Evolutionary conservation across 176 grass and related monocot genomes (phyloP).

Genomic region (Aegilops tauschii): DNA sequence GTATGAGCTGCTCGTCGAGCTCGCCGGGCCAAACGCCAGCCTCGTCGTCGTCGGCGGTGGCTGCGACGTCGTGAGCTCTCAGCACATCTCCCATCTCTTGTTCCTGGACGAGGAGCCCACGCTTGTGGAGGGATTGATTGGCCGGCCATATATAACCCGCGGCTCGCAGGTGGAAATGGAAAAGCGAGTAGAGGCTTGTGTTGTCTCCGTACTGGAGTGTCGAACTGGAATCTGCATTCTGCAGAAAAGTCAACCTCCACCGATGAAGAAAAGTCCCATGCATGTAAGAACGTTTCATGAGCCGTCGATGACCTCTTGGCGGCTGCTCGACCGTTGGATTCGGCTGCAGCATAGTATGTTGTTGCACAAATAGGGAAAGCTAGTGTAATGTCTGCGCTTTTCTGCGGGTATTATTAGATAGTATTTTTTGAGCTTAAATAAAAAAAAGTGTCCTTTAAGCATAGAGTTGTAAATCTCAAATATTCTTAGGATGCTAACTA

Average conservation of each 20-base stretch:
- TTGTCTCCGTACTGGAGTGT: neutral
- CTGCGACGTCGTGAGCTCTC: neutral
- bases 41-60: neutral
- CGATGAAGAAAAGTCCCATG: neutral
- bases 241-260: neutral
- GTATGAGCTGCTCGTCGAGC: conserved; percentile 57
- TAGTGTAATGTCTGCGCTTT: too few species aligned
- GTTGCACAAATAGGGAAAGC: too few species aligned
- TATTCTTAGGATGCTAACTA: too few species aligned
- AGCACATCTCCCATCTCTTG: conserved; percentile 19
- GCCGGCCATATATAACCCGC: neutral
- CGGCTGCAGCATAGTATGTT: too few species aligned
- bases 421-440: too few species aligned
- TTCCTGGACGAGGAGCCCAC: neutral
- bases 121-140: neutral
- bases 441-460: too few species aligned
- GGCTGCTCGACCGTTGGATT: too few species aligned
- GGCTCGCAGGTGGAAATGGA: neutral
- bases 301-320: too few species aligned
- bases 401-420: too few species aligned
- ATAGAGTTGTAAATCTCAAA: too few species aligned
- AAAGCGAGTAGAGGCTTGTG: neutral
- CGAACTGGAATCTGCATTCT: neutral
- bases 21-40: conserved; percentile 35
- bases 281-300: too few species aligned